These are phyloP conservation scores for Trametes polyzona DNA, from an alignment of 1,284 basidiomycete species.

Conservation along the genomic window DNA sequence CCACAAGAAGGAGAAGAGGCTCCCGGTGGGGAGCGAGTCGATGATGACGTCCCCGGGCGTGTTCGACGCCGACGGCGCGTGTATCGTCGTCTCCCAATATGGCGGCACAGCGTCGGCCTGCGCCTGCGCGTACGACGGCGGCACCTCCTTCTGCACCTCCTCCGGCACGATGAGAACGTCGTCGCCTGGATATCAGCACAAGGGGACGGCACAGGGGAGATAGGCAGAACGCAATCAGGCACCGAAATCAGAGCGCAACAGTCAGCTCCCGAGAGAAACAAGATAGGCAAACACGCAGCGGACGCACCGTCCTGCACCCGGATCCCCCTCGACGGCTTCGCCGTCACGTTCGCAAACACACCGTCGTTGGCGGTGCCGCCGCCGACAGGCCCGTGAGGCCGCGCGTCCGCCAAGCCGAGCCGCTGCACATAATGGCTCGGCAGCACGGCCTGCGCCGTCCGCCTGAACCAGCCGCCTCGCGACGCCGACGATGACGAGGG, in stretches of 20 bases:
- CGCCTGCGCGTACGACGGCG: conserved; percentile 89
- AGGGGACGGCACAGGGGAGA: not conserved
- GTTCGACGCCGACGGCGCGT: conserved; percentile 66
- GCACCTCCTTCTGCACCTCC: conserved; percentile 79
- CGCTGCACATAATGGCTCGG: conserved; percentile 51
- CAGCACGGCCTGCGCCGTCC: conserved; percentile 60
- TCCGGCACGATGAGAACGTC: conserved; percentile 77
- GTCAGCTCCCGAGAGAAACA: too few relatives aligned
- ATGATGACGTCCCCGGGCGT: conserved; percentile 71
- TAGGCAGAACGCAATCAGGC: not conserved
- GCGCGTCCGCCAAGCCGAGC: conserved; percentile 50
- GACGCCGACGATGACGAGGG: conserved; percentile 8
- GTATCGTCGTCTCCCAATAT: conserved; percentile 97
- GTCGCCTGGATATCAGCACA: conserved; percentile 54
- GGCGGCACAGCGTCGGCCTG: conserved; percentile 95
- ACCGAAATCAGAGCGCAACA: not conserved
- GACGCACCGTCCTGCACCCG: conserved; percentile 66
- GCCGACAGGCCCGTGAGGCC: conserved; percentile 58
- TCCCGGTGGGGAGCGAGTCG: conserved; percentile 77
- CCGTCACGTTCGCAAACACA: conserved; percentile 95
- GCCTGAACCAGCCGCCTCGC: conserved; percentile 56
- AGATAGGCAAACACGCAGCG: too few relatives aligned
- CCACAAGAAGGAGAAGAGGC: conserved; percentile 89
- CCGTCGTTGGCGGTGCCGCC: conserved; percentile 88
- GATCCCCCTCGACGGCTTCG: conserved; percentile 76